Evolutionary conservation across 2,329 filamentous ascomycete genomes (phyloP).

Genomic region (Pseudocercospora crystallina): DNA sequence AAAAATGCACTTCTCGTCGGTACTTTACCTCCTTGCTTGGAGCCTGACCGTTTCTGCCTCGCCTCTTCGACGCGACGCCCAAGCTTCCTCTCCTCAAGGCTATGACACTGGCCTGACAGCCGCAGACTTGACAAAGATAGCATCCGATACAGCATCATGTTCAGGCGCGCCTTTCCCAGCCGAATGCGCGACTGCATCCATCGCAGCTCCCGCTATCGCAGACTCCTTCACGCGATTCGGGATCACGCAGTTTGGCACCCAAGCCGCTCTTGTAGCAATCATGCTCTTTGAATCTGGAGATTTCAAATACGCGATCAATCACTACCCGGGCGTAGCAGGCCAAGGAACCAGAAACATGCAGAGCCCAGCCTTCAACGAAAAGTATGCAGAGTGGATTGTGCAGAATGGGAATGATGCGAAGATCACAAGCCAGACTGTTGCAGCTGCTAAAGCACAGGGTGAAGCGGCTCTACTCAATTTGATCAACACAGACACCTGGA

Average conservation of each 20-base stretch:
- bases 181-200: conserved; percentile 66
- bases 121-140: conserved; percentile 53
- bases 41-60: too few species aligned
- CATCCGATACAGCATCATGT: conserved; percentile 59
- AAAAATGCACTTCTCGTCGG: too few species aligned
- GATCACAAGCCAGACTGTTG: conserved; percentile 9
- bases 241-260: conserved; percentile 57
- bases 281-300: conserved; percentile 68
- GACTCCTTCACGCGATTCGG: conserved; percentile 58
- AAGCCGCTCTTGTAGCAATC: conserved; percentile 68
- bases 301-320: conserved; percentile 71
- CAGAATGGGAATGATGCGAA: conserved; percentile 31
- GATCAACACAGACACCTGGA: conserved; percentile 48
- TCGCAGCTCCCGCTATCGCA: conserved; percentile 60
- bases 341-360: conserved; percentile 74
- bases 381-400: conserved; percentile 55
- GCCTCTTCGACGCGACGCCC: too few species aligned
- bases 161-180: conserved; percentile 43
- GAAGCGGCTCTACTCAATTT: conserved; percentile 51
- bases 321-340: conserved; percentile 60
- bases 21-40: too few species aligned
- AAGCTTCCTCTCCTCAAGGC: too few species aligned
- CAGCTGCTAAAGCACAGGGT: conserved; percentile 32
- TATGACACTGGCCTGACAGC: conserved; percentile 30
- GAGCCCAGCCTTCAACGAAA: conserved; percentile 53